phyloP scores from a whole-genome alignment of 306 rosid genomes.

The Ammopiptanthus mongolicus region DNA sequence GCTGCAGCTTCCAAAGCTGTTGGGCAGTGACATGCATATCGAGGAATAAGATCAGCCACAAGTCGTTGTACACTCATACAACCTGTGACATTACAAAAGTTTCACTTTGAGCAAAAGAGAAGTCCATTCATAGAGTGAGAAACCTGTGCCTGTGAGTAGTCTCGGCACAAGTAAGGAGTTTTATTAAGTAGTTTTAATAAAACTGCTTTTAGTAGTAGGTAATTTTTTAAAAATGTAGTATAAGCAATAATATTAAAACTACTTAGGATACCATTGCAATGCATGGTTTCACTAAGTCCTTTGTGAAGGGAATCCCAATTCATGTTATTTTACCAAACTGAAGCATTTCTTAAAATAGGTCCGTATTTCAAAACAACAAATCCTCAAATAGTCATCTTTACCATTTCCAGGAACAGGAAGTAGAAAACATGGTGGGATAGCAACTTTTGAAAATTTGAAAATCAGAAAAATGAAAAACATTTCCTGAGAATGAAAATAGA shows the following conservation, averaged over 20 bases:
- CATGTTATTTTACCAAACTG: background rate
- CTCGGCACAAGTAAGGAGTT: background rate
- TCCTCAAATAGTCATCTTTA: background rate
- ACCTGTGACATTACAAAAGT: conserved; percentile 41
- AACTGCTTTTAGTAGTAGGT: background rate
- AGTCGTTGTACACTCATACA: conserved; percentile 78
- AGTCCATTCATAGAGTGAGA: background rate
- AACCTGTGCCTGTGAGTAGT: background rate
- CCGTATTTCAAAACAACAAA: background rate
- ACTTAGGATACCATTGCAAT: background rate
- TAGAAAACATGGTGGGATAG: background rate
- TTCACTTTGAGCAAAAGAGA: conserved; percentile 26
- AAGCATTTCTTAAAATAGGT: background rate
- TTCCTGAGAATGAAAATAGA: background rate
- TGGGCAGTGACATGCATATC: conserved; percentile 77
- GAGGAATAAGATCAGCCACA: conserved; percentile 88
- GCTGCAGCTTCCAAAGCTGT: conserved; percentile 86
- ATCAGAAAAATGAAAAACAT: background rate
- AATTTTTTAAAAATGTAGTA: too few species aligned
- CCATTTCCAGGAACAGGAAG: background rate
- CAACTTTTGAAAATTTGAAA: background rate
- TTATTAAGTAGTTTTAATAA: too few species aligned
- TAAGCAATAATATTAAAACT: background rate
- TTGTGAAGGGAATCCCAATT: background rate
- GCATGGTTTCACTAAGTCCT: background rate